Evolutionary conservation across 2,329 filamentous ascomycete genomes (phyloP).

Genomic region (Pseudocercospora macadamiae): DNA sequence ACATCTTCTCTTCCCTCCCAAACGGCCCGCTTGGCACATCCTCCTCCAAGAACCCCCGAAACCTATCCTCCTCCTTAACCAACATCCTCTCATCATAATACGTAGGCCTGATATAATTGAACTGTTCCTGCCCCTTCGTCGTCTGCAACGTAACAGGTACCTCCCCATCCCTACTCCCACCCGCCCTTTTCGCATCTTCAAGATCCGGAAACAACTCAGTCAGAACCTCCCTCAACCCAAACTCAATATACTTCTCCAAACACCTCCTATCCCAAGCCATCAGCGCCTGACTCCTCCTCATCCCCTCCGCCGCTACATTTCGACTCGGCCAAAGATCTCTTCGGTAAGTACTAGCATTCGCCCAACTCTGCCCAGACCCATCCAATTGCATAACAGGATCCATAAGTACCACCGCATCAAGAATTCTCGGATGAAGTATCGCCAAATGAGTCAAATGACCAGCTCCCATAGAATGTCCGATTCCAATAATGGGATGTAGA

Average conservation of each 20-base stretch:
- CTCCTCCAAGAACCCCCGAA: conserved; percentile 4
- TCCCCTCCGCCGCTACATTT: conserved; percentile 56
- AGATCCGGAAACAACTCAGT: conserved; percentile 60
- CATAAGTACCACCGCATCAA: conserved; percentile 74
- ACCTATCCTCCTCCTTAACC: neutral
- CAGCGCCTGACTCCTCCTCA: conserved; percentile 65
- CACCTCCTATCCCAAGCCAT: conserved; percentile 78
- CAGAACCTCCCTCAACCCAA: conserved; percentile 72
- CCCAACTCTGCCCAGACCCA: conserved; percentile 45
- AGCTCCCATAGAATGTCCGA: conserved; percentile 89
- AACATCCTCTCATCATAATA: conserved; percentile 13
- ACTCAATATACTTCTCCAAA: conserved; percentile 69
- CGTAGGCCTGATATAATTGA: conserved; percentile 13
- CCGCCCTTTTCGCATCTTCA: neutral
- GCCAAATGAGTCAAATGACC: conserved; percentile 60
- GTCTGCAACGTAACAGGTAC: conserved; percentile 72
- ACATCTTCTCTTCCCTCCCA: conserved; percentile 48
- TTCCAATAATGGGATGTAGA: conserved; percentile 76
- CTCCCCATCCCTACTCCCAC: conserved; percentile 13
- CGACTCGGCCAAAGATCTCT: conserved; percentile 82
- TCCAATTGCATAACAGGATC: conserved; percentile 73
- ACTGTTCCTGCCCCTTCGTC: conserved; percentile 84
- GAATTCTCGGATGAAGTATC: conserved; percentile 76
- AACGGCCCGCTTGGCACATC: neutral
- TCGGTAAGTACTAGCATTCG: conserved; percentile 64